phyloP scores from a whole-genome alignment of 2,329 filamentous ascomycete genomes.

The Atkinsonella hypoxylon region DNA sequence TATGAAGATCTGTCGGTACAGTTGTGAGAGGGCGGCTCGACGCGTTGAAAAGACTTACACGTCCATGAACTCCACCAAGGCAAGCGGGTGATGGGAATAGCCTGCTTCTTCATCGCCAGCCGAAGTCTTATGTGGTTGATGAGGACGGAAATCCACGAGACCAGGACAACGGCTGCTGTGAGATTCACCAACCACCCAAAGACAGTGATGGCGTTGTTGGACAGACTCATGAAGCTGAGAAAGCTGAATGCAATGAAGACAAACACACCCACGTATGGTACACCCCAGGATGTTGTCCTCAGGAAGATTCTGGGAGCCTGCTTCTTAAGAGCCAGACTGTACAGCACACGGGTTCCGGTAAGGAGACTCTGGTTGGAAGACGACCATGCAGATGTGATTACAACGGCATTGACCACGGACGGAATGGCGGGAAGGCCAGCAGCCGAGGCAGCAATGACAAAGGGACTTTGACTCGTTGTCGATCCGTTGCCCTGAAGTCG shows the following conservation, averaged over 20 bases:
- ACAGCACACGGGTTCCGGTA: constrained; percentile 56
- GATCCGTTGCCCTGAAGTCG: constrained; percentile 37
- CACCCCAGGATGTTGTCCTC: constrained; percentile 47
- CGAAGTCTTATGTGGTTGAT: constrained; percentile 47
- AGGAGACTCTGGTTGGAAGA: constrained; percentile 50
- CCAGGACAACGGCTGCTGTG: constrained; percentile 48
- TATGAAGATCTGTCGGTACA: constrained; percentile 16
- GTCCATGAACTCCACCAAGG: constrained; percentile 56
- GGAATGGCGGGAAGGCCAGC: constrained; percentile 57
- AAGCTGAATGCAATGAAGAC: constrained; percentile 42
- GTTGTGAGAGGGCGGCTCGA: not conserved
- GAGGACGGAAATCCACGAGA: constrained; percentile 51
- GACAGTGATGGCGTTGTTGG: constrained; percentile 45
- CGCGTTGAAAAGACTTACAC: constrained; percentile 25
- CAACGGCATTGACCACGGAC: constrained; percentile 63
- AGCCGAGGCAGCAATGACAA: constrained; percentile 58
- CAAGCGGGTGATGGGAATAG: constrained; percentile 34
- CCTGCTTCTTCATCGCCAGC: constrained; percentile 41
- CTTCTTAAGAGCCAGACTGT: constrained; percentile 53
- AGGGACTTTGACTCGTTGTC: constrained; percentile 38
- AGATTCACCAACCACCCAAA: constrained; percentile 55
- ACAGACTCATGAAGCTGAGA: constrained; percentile 45
- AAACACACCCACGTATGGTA: constrained; percentile 48
- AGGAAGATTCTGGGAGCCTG: constrained; percentile 53
- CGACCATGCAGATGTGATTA: constrained; percentile 57